A percentile compares a stretch with the other conserved stretches of the same genome.
These are phyloP conservation scores for Passiflora organensis DNA, from an alignment of 345 rosid genomes.

Conservation along the genomic window DNA sequence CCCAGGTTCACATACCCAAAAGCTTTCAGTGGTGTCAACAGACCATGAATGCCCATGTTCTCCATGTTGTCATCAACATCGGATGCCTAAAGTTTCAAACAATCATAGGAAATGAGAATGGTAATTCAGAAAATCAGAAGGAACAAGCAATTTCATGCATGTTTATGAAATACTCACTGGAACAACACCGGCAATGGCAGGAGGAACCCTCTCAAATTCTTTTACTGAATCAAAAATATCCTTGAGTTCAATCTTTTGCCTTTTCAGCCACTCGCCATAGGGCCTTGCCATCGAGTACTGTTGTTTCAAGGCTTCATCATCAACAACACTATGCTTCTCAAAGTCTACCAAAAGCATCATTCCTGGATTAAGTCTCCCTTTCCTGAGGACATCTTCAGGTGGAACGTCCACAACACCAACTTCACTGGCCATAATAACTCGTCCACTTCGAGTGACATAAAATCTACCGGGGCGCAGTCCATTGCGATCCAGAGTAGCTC, in stretches of 20 bases:
- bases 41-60: conserved; percentile 84
- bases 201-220: conserved; percentile 50
- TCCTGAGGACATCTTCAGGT: conserved; percentile 87
- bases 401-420: conserved; percentile 96
- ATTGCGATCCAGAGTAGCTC: conserved; percentile 98
- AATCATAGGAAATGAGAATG: conserved; percentile 7
- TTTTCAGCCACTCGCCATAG: conserved; percentile 85
- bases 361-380: conserved; percentile 98
- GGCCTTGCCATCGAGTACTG: conserved; percentile 89
- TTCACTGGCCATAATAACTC: conserved; percentile 98
- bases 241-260: conserved; percentile 78
- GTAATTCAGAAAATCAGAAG: background rate
- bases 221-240: conserved; percentile 68
- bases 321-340: conserved; percentile 89
- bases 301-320: conserved; percentile 90
- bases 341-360: conserved; percentile 99
- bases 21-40: conserved; percentile 84
- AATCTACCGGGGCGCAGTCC: conserved; percentile 98
- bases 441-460: conserved; percentile 80
- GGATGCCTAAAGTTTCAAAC: conserved; percentile 45
- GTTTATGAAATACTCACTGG: conserved; percentile 36
- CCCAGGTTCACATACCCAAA: conserved; percentile 64
- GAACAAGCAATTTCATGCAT: background rate
- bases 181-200: conserved; percentile 63
- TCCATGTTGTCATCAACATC: conserved; percentile 73